These are phyloP conservation scores for Xerocomus spinulosus DNA, from an alignment of 768 basidiomycete genomes.

Conservation along the genomic window DNA sequence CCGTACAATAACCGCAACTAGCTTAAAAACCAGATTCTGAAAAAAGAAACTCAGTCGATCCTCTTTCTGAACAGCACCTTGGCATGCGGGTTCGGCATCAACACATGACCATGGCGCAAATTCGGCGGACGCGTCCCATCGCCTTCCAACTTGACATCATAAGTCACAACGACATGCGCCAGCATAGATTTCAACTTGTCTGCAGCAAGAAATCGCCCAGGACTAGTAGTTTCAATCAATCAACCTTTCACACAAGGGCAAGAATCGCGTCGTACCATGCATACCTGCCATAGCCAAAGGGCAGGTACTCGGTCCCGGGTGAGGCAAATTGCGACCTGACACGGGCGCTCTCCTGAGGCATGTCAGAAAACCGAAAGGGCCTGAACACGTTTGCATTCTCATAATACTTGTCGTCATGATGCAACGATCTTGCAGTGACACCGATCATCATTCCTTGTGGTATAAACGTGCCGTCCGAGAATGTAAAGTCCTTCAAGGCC, in stretches of 20 bases:
- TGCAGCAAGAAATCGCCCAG: background rate
- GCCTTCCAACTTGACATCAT: background rate
- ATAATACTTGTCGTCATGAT: constrained; percentile 22
- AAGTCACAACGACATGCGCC: background rate
- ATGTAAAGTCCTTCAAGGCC: constrained; percentile 28
- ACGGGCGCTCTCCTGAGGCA: background rate
- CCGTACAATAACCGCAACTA: no score
- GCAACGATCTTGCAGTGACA: constrained; percentile 17
- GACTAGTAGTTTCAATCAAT: background rate
- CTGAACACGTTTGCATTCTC: constrained; percentile 36
- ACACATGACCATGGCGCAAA: background rate
- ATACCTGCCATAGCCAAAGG: background rate
- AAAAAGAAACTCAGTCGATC: no score
- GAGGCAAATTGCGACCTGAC: background rate
- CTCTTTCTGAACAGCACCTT: background rate
- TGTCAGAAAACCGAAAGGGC: constrained; percentile 21
- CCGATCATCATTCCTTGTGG: constrained; percentile 28
- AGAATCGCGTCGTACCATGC: background rate
- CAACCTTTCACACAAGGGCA: background rate
- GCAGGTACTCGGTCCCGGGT: background rate
- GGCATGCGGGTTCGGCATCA: background rate
- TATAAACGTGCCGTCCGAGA: constrained; percentile 35
- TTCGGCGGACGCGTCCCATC: background rate
- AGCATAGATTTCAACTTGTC: background rate
- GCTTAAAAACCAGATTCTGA: no score